Evolutionary conservation across 257 asterid species (phyloP), one percentile per base, ranked within the genome.

Genomic region (Ocimum tenuiflorum): DNA sequence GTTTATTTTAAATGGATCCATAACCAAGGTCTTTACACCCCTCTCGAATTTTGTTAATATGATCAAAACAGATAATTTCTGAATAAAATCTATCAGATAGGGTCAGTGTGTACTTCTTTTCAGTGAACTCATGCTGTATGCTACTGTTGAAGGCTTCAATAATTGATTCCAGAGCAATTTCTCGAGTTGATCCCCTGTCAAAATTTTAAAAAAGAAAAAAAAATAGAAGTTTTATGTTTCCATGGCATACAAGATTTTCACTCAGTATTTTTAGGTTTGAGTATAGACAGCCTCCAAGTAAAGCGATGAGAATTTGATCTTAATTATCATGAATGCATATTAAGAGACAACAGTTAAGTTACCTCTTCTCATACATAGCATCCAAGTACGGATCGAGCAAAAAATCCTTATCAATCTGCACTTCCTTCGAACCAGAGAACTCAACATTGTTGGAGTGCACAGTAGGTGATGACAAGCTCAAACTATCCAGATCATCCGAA

Each of bases 361-460:
- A 92, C 99, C 99, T 90, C 75, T 90, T 94, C 81, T 94, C 97
- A 20, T 74, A 90, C 65, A 94, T 83, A 68, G 88, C 86, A 60
- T 94, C 99, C 74, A 94, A 54, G 48, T 62, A 74, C 39, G 74
- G 87, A 71, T 91, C 98, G 67, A 91, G 95, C 69, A 85, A 22
- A 63, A 72, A 61, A 24, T 87, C 98, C 63, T 70, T 80, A 18
- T 79, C 88, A 53, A 79, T 68, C 52, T 79, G 73, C 71, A 85
- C 85, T 55, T 87, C 96, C 76, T 83, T 91, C n/a, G 29, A 59
- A 57, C 75, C 77, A 29, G 83, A 63, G n/a, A 68, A 74, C 42
- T 66, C 54, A 70, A 72, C 59, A 42, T 39, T 46, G 53, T 86
- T 85, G 0, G 84, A 77, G n/a, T 54, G 85, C 67, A 60, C 49